Evolutionary conservation across 139 green algal species (phyloP).

Genomic region (Chloropicon primus): DNA sequence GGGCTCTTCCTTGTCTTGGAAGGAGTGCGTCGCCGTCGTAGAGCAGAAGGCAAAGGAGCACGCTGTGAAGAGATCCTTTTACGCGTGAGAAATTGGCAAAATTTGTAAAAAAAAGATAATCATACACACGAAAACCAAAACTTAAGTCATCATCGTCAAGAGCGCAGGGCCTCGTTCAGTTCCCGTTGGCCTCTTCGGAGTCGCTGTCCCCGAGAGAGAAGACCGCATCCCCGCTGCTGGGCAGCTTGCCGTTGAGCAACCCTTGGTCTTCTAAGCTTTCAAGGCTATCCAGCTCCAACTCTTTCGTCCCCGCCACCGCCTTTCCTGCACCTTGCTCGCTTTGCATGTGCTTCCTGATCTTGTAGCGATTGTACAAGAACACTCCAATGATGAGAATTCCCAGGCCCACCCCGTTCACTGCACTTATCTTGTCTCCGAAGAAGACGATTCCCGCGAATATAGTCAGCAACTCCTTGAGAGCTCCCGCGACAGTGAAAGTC

Average conservation of each 20-base stretch:
- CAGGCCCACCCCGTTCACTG: constrained; percentile 64
- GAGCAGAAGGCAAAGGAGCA: neutral
- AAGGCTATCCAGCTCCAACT: neutral
- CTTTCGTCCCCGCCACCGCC: neutral
- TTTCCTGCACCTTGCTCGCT: neutral
- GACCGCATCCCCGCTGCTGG: neutral
- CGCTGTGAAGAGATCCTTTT: neutral
- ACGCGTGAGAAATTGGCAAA: neutral
- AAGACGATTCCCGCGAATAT: constrained; percentile 38
- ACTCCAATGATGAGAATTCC: constrained; percentile 65
- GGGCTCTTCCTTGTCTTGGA: neutral
- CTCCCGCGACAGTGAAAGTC: constrained; percentile 86
- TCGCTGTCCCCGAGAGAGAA: neutral
- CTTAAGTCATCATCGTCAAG: no score
- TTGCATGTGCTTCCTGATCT: constrained; percentile 43
- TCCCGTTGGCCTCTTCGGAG: neutral
- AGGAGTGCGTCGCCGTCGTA: neutral
- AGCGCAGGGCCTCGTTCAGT: neutral
- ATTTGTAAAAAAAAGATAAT: no score
- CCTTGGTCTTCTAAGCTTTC: neutral
- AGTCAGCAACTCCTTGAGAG: constrained; percentile 76
- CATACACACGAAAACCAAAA: no score
- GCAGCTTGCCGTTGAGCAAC: neutral
- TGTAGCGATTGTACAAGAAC: constrained; percentile 68
- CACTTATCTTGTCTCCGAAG: constrained; percentile 53